Evolutionary conservation across 1,284 basidiomycete species (phyloP).

Genomic region (Cutaneotrichosporon cyanovorans): DNA sequence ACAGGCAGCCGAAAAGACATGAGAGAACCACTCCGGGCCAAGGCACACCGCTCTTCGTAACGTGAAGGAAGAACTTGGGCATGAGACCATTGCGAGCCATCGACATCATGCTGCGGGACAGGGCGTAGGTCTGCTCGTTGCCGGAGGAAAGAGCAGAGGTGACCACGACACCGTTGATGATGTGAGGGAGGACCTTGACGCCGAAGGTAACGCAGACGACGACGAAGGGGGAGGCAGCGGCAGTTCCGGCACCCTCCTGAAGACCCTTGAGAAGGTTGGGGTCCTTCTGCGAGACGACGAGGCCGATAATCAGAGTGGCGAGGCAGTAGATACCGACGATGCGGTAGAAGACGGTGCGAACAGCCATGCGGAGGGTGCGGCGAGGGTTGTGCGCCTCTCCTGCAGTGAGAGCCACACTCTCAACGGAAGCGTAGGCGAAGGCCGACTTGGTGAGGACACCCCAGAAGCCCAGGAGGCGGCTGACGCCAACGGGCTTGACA

Average conservation of each 20-base stretch:
- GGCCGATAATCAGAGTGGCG: conserved; percentile 14
- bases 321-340: conserved; percentile 57
- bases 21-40: conserved; percentile 54
- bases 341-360: conserved; percentile 61
- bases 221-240: conserved; percentile 71
- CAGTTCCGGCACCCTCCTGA: conserved; percentile 51
- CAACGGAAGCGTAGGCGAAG: conserved; percentile 36
- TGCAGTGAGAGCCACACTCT: conserved; percentile 39
- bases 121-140: conserved; percentile 22
- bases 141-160: conserved; percentile 45
- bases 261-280: conserved; percentile 49
- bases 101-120: conserved; percentile 47
- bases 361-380: conserved; percentile 62
- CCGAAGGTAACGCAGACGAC: conserved; percentile 59
- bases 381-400: conserved; percentile 55
- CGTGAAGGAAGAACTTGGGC: conserved; percentile 51
- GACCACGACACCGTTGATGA: conserved; percentile 58
- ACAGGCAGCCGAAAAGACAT: conserved; percentile 54
- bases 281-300: conserved; percentile 44
- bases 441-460: conserved; percentile 50
- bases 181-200: conserved; percentile 64
- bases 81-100: conserved; percentile 53
- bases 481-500: conserved; percentile 8
- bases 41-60: conserved; percentile 62
- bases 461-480: conserved; percentile 55